phyloP scores from a whole-genome alignment of 108 stramenopile species.

The Pseudonitzschia multiseries region DNA sequence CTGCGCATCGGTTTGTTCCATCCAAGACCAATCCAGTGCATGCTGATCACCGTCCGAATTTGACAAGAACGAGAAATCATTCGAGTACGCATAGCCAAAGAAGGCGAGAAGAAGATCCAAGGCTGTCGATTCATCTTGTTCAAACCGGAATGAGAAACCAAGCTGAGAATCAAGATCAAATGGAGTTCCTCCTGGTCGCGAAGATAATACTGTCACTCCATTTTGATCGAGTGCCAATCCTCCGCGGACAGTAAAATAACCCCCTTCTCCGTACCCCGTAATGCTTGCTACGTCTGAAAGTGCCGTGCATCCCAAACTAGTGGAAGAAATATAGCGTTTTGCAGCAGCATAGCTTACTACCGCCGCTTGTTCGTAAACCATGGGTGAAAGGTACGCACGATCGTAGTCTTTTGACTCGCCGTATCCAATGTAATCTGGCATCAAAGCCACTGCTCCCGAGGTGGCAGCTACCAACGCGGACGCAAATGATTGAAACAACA shows the following conservation, averaged over 20 bases:
- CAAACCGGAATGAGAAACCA: background rate
- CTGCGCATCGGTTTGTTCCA: background rate
- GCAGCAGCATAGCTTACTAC: background rate
- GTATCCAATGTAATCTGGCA: conserved; percentile 22
- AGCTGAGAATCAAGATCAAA: background rate
- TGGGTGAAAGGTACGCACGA: conserved; percentile 11
- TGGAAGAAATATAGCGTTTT: conserved; percentile 2
- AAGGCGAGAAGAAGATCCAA: conserved; percentile 3
- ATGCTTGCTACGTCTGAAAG: conserved; percentile 6
- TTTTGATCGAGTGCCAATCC: conserved; percentile 12
- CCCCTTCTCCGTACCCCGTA: conserved; percentile 7
- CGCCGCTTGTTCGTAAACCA: conserved; percentile 7
- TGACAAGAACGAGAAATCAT: conserved; percentile 8
- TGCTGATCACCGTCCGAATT: background rate
- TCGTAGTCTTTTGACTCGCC: conserved; percentile 13
- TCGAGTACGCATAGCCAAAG: conserved; percentile 6
- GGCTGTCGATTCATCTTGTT: background rate
- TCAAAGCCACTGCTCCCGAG: conserved; percentile 6
- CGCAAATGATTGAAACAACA: background rate
- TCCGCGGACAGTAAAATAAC: conserved; percentile 8
- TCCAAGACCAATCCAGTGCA: background rate
- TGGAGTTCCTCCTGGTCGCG: conserved; percentile 12
- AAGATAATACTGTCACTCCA: background rate
- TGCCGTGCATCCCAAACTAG: background rate
- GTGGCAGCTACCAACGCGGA: conserved; percentile 9